Evolutionary conservation across 2,329 filamentous ascomycete species (phyloP), one percentile per base, ranked within the genome.

Genomic region (Rhynchosporium secalis): DNA sequence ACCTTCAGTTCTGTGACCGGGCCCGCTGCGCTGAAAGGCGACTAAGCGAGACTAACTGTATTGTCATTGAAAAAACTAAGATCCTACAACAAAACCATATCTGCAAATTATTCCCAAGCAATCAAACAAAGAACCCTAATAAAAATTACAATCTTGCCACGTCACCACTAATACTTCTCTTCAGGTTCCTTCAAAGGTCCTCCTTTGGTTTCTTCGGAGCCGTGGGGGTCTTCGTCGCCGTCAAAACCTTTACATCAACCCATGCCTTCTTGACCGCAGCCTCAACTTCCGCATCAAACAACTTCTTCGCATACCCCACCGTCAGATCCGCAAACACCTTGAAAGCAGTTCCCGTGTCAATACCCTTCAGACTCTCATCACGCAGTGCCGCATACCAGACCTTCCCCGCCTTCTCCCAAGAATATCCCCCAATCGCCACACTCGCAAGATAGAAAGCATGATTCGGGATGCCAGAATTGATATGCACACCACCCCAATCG

Each of bases 391-490:
- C 58, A 60, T 70, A 72, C 69, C 70, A 72, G 28, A 72, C 60
- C 51, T 64, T 62, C 2, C 70, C 70, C 13, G 66, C 65, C 41
- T 64, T 65, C 55, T 78, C 67, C 73, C 73, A 85, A 3, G 79
- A 79, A 69, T 78, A 81, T 4, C 83, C 82, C 13, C 81, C 82
- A 65, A 85, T 78, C 1, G 73, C 76, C 4, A 75, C 71, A 1
- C 80, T 73, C 10, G 74, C 77, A 9, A 82, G 77, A 67, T 83
- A 83, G 66, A 86, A 86, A 2, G 82, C 83, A 64, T 78, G 77
- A 74, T 85, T 86, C 2, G 82, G 83, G 49, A 86, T 85, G 5
- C 83, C 83, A 5, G 81, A 84, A 72, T 78, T 83, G 55, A 81
- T 73, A 71, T 85, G 82, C 3, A 84, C 81, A 38, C 83, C 83